A percentile compares a stretch with the other conserved stretches of the same genome.
Conservation (phyloP, 345 rosid genomes). For the Pelargonium nanum region DNA sequence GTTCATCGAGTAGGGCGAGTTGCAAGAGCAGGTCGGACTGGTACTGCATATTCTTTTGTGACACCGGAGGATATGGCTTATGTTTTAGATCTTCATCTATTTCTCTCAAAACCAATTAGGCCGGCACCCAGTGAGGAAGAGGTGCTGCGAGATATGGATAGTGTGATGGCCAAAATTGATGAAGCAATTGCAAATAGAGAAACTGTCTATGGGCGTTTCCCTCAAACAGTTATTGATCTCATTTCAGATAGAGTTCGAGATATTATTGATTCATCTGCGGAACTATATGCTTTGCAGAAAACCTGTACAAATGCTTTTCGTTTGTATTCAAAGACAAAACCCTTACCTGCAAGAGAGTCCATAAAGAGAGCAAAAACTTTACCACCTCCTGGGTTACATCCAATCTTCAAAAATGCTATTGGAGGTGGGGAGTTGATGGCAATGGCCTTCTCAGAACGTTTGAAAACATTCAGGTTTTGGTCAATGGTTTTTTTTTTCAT, state of each 20-base stretch:
- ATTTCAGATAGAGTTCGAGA: constrained; percentile 63
- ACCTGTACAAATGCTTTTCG: constrained; percentile 81
- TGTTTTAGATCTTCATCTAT: constrained; percentile 83
- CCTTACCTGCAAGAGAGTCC: constrained; percentile 79
- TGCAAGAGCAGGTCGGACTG: constrained; percentile 91
- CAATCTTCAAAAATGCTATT: constrained; percentile 58
- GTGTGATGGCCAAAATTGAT: constrained; percentile 58
- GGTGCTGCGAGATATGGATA: constrained; percentile 71
- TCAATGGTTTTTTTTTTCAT: background rate
- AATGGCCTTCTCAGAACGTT: constrained; percentile 80
- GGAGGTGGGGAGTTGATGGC: constrained; percentile 85
- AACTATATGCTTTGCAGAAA: constrained; percentile 53
- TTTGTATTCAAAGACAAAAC: constrained; percentile 77
- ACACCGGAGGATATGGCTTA: constrained; percentile 90
- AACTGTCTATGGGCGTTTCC: constrained; percentile 88
- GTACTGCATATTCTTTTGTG: constrained; percentile 81
- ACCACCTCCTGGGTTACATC: constrained; percentile 83
- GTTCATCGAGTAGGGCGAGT: constrained; percentile 95
- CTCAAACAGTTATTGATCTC: constrained; percentile 78
- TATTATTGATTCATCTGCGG: constrained; percentile 73
- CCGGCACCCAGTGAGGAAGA: constrained; percentile 92
- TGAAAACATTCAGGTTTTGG: constrained; percentile 67
- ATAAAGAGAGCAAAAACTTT: constrained; percentile 75
- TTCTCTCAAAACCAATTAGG: constrained; percentile 76
- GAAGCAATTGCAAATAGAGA: constrained; percentile 71